phyloP scores from a whole-genome alignment of 352 stramenopile genomes.

The Elongisporangium prolatum region DNA sequence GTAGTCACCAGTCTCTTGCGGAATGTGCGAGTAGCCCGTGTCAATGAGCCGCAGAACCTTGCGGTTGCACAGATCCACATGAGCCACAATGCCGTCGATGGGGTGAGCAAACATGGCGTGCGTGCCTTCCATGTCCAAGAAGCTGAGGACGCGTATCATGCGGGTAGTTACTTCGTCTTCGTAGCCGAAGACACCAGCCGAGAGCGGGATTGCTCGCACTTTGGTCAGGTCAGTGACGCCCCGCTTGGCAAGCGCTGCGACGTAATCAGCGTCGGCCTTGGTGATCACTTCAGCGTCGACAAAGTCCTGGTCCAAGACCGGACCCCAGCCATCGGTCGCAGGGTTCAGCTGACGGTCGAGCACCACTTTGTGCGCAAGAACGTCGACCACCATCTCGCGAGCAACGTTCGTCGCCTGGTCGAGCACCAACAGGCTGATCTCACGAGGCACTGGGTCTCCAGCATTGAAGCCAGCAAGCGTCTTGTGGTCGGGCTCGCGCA shows the following conservation, averaged over 20 bases:
- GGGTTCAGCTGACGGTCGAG: conserved; percentile 27
- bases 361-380: conserved; percentile 23
- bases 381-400: conserved; percentile 34
- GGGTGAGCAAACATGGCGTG: conserved; percentile 47
- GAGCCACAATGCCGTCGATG: conserved; percentile 38
- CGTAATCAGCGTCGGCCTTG: conserved; percentile 38
- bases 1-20: conserved; percentile 39
- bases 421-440: conserved; percentile 35
- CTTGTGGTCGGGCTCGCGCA: conserved; percentile 40
- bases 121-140: conserved; percentile 28
- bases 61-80: conserved; percentile 39
- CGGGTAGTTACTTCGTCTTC: conserved; percentile 28
- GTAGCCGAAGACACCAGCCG: conserved; percentile 35
- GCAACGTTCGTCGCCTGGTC: conserved; percentile 25
- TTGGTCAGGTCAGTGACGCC: conserved; percentile 39
- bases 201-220: conserved; percentile 36
- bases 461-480: conserved; percentile 28
- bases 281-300: conserved; percentile 30
- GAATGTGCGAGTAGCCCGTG: conserved; percentile 41
- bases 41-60: conserved; percentile 29
- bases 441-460: conserved; percentile 29
- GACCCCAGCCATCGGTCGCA: conserved; percentile 38
- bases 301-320: conserved; percentile 44
- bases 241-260: conserved; percentile 30
- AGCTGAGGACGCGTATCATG: conserved; percentile 51